phyloP scores from a whole-genome alignment of 352 stramenopile genomes.

The Phytophthora europaea region DNA sequence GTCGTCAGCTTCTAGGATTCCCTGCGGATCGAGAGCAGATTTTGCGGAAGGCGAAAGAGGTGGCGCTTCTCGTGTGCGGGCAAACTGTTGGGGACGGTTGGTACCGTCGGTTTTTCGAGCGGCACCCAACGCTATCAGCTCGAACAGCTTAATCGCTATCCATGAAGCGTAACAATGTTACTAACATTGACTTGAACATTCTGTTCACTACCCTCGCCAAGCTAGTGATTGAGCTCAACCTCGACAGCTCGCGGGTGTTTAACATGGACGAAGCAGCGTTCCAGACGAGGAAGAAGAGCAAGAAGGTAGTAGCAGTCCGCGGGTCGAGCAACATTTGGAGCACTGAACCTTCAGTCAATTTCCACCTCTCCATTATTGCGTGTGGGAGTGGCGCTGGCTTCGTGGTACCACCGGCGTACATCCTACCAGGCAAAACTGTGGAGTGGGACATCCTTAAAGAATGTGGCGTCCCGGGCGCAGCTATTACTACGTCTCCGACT shows the following conservation, averaged over 20 bases:
- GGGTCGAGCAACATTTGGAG: constrained; percentile 40
- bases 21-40: constrained; percentile 20
- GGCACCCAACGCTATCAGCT: constrained; percentile 3
- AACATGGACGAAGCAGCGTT: constrained; percentile 47
- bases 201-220: constrained; percentile 26
- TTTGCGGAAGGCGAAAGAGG: constrained; percentile 23
- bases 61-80: not conserved
- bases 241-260: constrained; percentile 19
- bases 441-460: not conserved
- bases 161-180: constrained; percentile 20
- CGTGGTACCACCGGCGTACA: constrained; percentile 23
- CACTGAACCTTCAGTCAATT: constrained; percentile 10
- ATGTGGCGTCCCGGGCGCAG: not conserved
- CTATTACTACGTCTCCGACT: constrained; percentile 23
- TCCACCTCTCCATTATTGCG: constrained; percentile 42
- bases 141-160: constrained; percentile 26
- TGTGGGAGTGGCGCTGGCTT: constrained; percentile 26
- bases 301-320: constrained; percentile 24
- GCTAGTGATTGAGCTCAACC: constrained; percentile 11
- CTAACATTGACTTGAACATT: constrained; percentile 1
- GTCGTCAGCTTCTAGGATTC: constrained; percentile 20
- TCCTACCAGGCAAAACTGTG: constrained; percentile 23
- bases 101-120: constrained; percentile 34
- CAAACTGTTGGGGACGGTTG: constrained; percentile 19
- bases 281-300: constrained; percentile 10